Conservation (phyloP, 1,139 yeast genomes). For the Komagataea norvegica region DNA sequence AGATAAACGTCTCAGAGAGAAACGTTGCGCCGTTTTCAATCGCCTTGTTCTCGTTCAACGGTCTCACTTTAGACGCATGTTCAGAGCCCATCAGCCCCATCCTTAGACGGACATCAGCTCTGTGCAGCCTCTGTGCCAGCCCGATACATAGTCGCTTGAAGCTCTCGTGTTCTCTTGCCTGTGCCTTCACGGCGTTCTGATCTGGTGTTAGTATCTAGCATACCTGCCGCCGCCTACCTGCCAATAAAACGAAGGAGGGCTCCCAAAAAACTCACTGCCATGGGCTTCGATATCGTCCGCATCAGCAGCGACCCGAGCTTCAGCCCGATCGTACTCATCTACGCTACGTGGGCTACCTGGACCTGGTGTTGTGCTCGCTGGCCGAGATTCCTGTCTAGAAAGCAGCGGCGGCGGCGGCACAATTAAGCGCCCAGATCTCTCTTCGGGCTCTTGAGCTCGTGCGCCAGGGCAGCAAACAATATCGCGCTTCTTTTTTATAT, state of each 20-base stretch:
- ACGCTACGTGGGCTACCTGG: too few relatives aligned
- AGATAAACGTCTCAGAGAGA: conserved; percentile 71
- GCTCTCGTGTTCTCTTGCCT: conserved; percentile 68
- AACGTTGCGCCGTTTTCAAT: conserved; percentile 80
- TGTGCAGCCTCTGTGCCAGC: conserved; percentile 72
- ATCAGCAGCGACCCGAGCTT: conserved; percentile 72
- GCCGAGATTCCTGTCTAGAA: too few relatives aligned
- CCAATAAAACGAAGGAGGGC: too few relatives aligned
- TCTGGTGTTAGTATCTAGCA: neutral
- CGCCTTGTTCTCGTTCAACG: conserved; percentile 80
- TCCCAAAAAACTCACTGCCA: conserved; percentile 44
- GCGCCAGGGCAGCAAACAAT: too few relatives aligned
- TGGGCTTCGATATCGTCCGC: conserved; percentile 77
- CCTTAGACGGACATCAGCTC: conserved; percentile 58
- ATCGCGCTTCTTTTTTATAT: neutral
- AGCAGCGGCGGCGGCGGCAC: too few relatives aligned
- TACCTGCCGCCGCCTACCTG: too few relatives aligned
- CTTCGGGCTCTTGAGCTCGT: too few relatives aligned
- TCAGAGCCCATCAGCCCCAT: conserved; percentile 57
- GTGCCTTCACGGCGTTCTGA: conserved; percentile 47
- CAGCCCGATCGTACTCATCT: conserved; percentile 50
- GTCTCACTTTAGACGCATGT: conserved; percentile 52
- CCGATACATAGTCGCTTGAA: conserved; percentile 60
- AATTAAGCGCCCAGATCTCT: too few relatives aligned
- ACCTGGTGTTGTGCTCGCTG: too few relatives aligned